Base-by-base conservation (phyloP, 805 yeast genomes). In the Myxozyma vanderwaltii region DNA sequence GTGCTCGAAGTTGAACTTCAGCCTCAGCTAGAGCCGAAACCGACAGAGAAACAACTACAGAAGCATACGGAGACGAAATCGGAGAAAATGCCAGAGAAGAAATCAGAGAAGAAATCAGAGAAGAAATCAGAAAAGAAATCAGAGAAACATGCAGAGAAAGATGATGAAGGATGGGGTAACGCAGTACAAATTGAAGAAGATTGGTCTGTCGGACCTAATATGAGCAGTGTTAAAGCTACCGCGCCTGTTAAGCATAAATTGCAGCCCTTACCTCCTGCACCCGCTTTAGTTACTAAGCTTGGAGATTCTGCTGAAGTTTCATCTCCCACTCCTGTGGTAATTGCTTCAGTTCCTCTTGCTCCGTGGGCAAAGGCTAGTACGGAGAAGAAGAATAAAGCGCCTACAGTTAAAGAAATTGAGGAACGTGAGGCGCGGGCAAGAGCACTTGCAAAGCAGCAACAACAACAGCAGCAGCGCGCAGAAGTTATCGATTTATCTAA, bases 361-460 rank as follows among this genome's bases (percentile, higher is more conserved):
- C 65, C 65, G 19, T 58, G 62, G 63, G 65, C 65, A 8, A 54
- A 50, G 23, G 40, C 46, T 12, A 51, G 56, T 15, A 48, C 55
- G 21, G 58, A 50, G n/a, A 62, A 62, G 40, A 50, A 48, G 26
- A 17, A 26, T 6, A 61, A 61, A 43, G 33, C 61, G 13, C 17
- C 49, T 23, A 67, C 74, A 1, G 59, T 72, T 39, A 67, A 66
- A 13, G 75, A 72, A 46, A 70, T 72, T 47, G 74, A 71, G 49
- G 72, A 70, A 55, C 65, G 69, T 43, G 75, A 64, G 54, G 60
- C 61, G 54, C 52, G 53, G 21, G 65, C 59, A 19, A 60, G 63
- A 56, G 50, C 53, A 36, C 57, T 54, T 43, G 60, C 57, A 40
- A 52, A 62, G 47, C 65, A 67, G 26, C 64, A 44, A 39, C 59